Evolutionary conservation across 2,329 filamentous ascomycete genomes (phyloP), one percentile per base, ranked within the genome.

Genomic region (Colletotrichum sublineola): DNA sequence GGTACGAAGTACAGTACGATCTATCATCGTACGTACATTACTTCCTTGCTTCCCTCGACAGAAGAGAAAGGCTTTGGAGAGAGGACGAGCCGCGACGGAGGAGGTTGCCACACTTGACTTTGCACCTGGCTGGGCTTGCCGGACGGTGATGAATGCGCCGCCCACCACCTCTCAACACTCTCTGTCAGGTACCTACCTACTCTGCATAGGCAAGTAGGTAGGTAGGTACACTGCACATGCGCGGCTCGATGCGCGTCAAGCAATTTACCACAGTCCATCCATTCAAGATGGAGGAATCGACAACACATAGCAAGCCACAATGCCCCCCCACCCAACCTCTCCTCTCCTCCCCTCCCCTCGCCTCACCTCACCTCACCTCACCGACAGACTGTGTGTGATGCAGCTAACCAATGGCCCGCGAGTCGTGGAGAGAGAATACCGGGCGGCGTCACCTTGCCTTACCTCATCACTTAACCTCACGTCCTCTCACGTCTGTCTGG

Each of bases 361-460:
- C 33, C 29, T 5, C 3, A 12, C 36, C 2, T 33, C 36, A 2
- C 38, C n/a, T 40, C n/a, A 31, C 48, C 36, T 52, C 33, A 38
- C 44, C 29, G 24, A 52, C 18, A 24, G 36, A 52, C 24, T 15
- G 33, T 14, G 29, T 53, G 12, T 42, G 36, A 53, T 63, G 20
- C 29, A 48, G 24, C 24, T 38, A 36, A 42, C 24, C 46, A 36
- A 42, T 31, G 24, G 48, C 7, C n/a, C 40, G 46, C 48, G 46
- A 38, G 61, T 63, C 48, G 38, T n/a, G 44, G 60, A 60, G 60
- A 55, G 1, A 48, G 52, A 44, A 38, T 56, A 52, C 50, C 67
- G 61, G 67, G 64, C 46, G 57, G 66, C 53, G 55, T 72, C 58
- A n/a, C 44, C 44, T 46, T 46, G 42, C 44, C 66, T 69, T 55